Evolutionary conservation across 208 protist genomes (phyloP).

Genomic region (Leishmania gerbilli): DNA sequence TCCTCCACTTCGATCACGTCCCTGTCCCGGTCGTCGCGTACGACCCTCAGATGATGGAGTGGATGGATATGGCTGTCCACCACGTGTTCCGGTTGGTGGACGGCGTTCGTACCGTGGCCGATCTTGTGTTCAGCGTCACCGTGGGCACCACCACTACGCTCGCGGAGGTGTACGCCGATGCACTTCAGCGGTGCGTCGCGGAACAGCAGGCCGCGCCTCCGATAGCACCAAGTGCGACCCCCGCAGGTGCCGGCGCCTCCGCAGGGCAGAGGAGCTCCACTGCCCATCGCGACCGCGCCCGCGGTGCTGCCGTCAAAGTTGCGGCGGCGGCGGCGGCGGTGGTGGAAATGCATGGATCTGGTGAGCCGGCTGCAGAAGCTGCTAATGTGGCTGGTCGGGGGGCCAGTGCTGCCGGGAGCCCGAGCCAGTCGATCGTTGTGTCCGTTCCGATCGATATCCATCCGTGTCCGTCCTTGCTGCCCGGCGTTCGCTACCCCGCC

Average conservation of each 20-base stretch:
- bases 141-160: slow-evolving; percentile 48
- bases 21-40: slow-evolving; percentile 58
- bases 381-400: neutral
- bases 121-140: slow-evolving; percentile 61
- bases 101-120: slow-evolving; percentile 65
- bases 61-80: slow-evolving; percentile 69
- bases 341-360: neutral
- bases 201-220: neutral
- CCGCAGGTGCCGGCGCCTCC: neutral
- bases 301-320: neutral
- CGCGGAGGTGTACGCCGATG: slow-evolving; percentile 44
- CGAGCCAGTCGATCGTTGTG: neutral
- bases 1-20: slow-evolving; percentile 54
- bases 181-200: slow-evolving; percentile 25
- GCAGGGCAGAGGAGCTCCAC: neutral
- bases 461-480: slow-evolving; percentile 15
- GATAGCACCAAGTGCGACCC: neutral
- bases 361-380: neutral
- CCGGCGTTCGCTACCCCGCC: slow-evolving; percentile 28
- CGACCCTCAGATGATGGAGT: slow-evolving; percentile 43
- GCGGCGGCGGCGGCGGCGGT: neutral
- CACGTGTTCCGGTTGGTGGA: slow-evolving; percentile 67
- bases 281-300: neutral
- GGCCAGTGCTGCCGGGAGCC: neutral
- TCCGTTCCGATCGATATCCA: slow-evolving; percentile 23